A percentile compares a stretch with the other conserved stretches of the same genome.
These are phyloP conservation scores for Fonticula alba DNA, from an alignment of 78 protist genomes.

Conservation along the genomic window DNA sequence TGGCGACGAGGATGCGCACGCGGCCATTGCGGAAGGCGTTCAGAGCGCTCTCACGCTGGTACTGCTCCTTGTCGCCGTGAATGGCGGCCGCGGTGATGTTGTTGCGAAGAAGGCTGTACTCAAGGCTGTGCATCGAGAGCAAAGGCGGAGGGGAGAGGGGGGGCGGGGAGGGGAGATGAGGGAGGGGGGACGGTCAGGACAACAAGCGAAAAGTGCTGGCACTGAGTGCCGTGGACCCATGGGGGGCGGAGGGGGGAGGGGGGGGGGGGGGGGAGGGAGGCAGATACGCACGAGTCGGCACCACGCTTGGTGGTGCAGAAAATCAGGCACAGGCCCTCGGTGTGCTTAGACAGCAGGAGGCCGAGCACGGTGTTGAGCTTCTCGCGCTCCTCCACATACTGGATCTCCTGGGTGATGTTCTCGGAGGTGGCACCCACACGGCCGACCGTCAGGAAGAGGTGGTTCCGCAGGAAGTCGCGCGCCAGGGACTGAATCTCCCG, in stretches of 20 bases:
- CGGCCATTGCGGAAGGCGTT: constrained; percentile 37
- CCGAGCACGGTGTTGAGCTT: constrained; percentile 52
- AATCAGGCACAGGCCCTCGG: constrained; percentile 35
- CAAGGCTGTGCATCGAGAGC: too few species aligned
- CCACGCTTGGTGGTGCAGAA: too few species aligned
- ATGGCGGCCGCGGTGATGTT: constrained; percentile 56
- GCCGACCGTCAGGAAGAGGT: constrained; percentile 85
- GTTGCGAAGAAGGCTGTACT: constrained; percentile 36
- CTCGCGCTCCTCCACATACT: constrained; percentile 47
- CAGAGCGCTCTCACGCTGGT: constrained; percentile 89
- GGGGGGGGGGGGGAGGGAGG: too few species aligned
- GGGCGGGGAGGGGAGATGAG: too few species aligned
- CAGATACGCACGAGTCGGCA: background rate
- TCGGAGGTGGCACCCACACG: constrained; percentile 82
- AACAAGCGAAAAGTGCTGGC: background rate
- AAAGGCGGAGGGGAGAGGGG: too few species aligned
- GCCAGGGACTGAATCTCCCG: constrained; percentile 81
- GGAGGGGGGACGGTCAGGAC: background rate
- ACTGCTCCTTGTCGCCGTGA: constrained; percentile 94
- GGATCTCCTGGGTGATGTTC: constrained; percentile 64
- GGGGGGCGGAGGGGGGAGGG: too few species aligned
- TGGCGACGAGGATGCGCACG: constrained; percentile 81
- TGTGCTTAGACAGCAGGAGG: constrained; percentile 13
- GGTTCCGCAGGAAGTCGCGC: constrained; percentile 64
- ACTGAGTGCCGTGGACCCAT: too few species aligned